These are phyloP conservation scores for Yamadazyma paraphyllophila DNA, from an alignment of 805 yeast genomes.

Conservation along the genomic window DNA sequence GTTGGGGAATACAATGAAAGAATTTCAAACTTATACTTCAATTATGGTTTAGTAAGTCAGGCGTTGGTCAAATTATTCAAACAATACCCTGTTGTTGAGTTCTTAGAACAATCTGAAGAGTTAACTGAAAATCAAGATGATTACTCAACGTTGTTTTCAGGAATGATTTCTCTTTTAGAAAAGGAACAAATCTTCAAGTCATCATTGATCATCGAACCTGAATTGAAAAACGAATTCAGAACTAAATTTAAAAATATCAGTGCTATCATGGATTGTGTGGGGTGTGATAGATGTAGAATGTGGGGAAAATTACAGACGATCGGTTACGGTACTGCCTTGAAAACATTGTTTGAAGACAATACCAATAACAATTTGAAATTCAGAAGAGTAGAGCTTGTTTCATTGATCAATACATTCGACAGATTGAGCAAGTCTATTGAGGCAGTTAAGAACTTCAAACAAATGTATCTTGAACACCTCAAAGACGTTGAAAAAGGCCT, in stretches of 20 bases:
- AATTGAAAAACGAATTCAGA: conserved; percentile 81
- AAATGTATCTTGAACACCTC: conserved; percentile 45
- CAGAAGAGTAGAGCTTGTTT: conserved; percentile 81
- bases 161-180: conserved; percentile 23
- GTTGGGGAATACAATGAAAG: conserved; percentile 92
- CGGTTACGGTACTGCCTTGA: conserved; percentile 96
- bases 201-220: conserved; percentile 44
- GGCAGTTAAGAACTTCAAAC: conserved; percentile 70
- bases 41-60: conserved; percentile 83
- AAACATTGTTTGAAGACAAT: conserved; percentile 76
- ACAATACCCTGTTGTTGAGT: conserved; percentile 19
- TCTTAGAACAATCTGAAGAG: conserved; percentile 29
- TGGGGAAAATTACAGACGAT: conserved; percentile 98
- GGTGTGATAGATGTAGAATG: conserved; percentile 94
- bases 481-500: conserved; percentile 39
- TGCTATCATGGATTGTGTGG: conserved; percentile 96
- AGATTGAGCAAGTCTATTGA: conserved; percentile 81
- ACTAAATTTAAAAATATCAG: conserved; percentile 85
- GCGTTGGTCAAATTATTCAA: conserved; percentile 63
- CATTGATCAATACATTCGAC: conserved; percentile 88
- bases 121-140: conserved; percentile 48
- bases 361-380: conserved; percentile 54
- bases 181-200: conserved; percentile 45
- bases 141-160: conserved; percentile 21
- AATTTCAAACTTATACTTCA: conserved; percentile 83